These are phyloP conservation scores for Vararia minispora DNA, from an alignment of 768 basidiomycete species.

Conservation along the genomic window DNA sequence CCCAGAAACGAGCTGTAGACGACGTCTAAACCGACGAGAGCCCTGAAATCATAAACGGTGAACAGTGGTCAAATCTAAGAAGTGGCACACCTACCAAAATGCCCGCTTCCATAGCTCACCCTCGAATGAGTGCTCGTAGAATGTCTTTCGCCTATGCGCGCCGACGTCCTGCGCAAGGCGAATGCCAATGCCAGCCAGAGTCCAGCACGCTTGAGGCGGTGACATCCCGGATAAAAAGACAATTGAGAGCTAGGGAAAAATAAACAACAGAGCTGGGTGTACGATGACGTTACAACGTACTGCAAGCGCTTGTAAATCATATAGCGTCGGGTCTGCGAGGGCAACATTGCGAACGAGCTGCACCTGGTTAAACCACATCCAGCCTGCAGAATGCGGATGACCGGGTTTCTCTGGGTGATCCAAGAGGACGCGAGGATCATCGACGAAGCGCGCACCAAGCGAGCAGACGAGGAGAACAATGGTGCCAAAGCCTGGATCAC, in stretches of 20 bases:
- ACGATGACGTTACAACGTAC: constrained; percentile 21
- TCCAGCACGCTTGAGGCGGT: constrained; percentile 43
- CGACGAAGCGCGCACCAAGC: constrained; percentile 32
- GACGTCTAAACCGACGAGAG: constrained; percentile 36
- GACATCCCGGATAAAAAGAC: constrained; percentile 31
- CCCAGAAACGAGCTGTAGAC: constrained; percentile 40
- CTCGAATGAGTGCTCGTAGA: constrained; percentile 36
- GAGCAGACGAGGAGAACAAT: constrained; percentile 40
- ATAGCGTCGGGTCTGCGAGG: constrained; percentile 44
- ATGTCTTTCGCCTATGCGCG: constrained; percentile 43
- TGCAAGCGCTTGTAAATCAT: constrained; percentile 61
- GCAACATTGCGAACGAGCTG: constrained; percentile 46
- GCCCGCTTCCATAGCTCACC: constrained; percentile 71
- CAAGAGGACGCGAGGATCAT: constrained; percentile 34
- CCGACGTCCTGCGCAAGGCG: constrained; percentile 70
- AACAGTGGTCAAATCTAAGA: no score
- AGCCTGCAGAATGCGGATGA: constrained; percentile 24
- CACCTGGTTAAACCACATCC: constrained; percentile 47
- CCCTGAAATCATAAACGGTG: constrained; percentile 23
- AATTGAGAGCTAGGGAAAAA: constrained; percentile 23
- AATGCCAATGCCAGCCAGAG: constrained; percentile 47
- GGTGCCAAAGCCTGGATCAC: constrained; percentile 29
- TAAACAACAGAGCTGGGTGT: constrained; percentile 11
- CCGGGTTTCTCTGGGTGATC: no score
- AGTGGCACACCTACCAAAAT: constrained; percentile 36